phyloP scores from a whole-genome alignment of 768 basidiomycete species.

The Cystobasidium onofrii region DNA sequence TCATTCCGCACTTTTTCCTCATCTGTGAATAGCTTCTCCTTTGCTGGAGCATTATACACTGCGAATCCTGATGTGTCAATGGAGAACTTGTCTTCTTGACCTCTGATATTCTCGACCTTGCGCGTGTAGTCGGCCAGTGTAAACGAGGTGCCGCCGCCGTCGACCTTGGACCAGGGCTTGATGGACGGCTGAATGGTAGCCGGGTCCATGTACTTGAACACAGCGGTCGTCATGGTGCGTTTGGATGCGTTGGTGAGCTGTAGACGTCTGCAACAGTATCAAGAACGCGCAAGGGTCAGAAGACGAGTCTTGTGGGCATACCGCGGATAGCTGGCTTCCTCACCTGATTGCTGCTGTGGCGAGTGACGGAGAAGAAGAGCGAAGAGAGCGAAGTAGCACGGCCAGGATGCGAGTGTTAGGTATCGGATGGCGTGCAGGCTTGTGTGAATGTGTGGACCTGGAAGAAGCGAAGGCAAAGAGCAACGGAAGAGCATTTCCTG shows the following conservation, averaged over 20 bases:
- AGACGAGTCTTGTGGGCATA: no score
- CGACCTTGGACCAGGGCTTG: slow-evolving; percentile 27
- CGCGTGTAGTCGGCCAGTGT: not conserved
- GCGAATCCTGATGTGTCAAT: slow-evolving; percentile 26
- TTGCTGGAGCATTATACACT: slow-evolving; percentile 15
- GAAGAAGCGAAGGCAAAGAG: not conserved
- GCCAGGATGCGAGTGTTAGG: not conserved
- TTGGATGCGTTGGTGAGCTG: not conserved
- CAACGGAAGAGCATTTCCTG: not conserved
- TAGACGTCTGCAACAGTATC: not conserved
- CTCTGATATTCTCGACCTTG: slow-evolving; percentile 11
- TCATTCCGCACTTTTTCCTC: not conserved
- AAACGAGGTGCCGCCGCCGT: slow-evolving; percentile 9
- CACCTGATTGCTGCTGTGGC: not conserved
- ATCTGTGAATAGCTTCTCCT: not conserved
- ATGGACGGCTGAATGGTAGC: not conserved
- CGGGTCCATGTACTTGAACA: slow-evolving; percentile 7
- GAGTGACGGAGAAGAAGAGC: not conserved
- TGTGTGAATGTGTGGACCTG: not conserved
- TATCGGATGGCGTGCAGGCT: not conserved
- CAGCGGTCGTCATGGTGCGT: not conserved
- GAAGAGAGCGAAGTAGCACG: not conserved
- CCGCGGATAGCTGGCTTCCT: not conserved
- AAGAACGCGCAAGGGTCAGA: no score
- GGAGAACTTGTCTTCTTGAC: slow-evolving; percentile 21